Base-by-base conservation (phyloP, 2,329 filamentous ascomycete species). In the Nemania serpens region DNA sequence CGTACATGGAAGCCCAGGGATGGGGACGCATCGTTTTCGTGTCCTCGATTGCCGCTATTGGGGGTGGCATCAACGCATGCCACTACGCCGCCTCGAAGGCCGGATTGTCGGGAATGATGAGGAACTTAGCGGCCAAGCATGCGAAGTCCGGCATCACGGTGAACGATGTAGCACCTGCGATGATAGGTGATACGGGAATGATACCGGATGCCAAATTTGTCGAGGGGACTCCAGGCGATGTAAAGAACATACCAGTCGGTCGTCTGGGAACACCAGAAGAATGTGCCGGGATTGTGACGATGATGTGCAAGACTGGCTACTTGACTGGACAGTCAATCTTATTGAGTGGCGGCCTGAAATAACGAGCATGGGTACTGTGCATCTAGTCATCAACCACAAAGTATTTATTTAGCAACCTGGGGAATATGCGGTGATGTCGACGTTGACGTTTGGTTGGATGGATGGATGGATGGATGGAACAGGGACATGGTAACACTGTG, bases 1-100 rank as follows among this genome's bases (percentile, higher is more conserved):
- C 85, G 57, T 78, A 82, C 59, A 89, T 89, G 87, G 81, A 82
- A 61, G 70, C 74, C 18, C 81, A 83, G 68, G 74, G 76, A 34
- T 89, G 87, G 87, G 87, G 87, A 2, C 78, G 87, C 4, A 85
- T 89, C 68, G 78, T 88, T 56, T 86, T 86, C 67, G 81, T 89
- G 66, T 86, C 83, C 10, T 87, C 84, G 42, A 87, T 89, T 62
- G 84, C 87, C 11, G 85, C 82, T 0, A 80, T 83, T 39, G 87
- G 87, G 0, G 86, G 84, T 13, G 86, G 86, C 1, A 84, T 88
- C 65, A 88, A 89, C 67, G 85, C 85, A 18, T 85, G 84, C 58
- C 80, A 83, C 64, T 83, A 87, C 61, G 84, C 84, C 4, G 84
- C 85, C 2, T 84, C 82, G 29, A 88, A 88, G 71, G 85, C 82